Evolutionary conservation across 768 basidiomycete species (phyloP), one percentile per base, ranked within the genome.

Genomic region (Crassisporium funariophilum): DNA sequence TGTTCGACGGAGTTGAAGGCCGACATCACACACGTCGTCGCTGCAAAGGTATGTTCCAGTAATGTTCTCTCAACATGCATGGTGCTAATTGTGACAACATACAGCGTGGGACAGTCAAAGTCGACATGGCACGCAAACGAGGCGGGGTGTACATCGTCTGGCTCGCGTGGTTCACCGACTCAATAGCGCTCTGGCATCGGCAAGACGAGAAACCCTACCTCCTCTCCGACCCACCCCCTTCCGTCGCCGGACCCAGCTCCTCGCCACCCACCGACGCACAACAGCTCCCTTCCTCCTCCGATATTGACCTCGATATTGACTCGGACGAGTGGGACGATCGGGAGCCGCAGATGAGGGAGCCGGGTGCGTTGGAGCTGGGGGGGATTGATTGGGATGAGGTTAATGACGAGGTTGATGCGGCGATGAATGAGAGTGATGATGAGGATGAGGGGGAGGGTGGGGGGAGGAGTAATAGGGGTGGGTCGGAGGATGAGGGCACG

Each of bases 91-190:
- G 11, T 46, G 24, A 23, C 31, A 35, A 44, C 27, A 29, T 46
- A 13, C 50, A 95, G 91, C 82, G 82, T 50, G 90, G 91, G 24
- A 98, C 95, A 0, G 86, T 87, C 54, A 99, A 99, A 69, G 93
- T 95, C 1, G 86, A 93, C 60, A 72, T 77, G 44, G 93, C 94
- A 1, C 79, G 86, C 33, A 80, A 80, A 60, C 79, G 81, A n/a
- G 83, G 85, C 5, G 81, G 80, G 17, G 82, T 90, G 60, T 84
- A 86, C 62, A 83, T 98, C 50, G 92, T 98, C 15, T 90, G 89
- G 83, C 67, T 88, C 6, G 74, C 79, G 7, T 99, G 95, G 95
- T 88, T 98, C 59, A 84, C 81, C 23, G 89, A 95, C 63, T 92
- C 87, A 9, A 72, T 95, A 46, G 86, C 89, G n/a, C 72, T 85